Evolutionary conservation across 768 basidiomycete species (phyloP).

Genomic region (Krasilnikovozyma curviuscula): DNA sequence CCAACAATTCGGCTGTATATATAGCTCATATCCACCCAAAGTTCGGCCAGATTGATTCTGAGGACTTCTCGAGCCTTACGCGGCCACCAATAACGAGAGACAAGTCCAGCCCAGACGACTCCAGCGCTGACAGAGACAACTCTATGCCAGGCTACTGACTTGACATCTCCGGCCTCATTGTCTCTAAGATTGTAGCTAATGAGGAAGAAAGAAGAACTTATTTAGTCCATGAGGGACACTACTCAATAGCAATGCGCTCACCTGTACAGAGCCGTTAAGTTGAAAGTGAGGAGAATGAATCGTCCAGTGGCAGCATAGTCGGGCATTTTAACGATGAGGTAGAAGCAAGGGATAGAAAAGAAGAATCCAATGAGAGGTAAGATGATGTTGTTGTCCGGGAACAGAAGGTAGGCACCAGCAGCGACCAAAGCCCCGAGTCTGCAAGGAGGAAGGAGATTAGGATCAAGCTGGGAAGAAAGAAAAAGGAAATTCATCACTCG

Average conservation of each 20-base stretch:
- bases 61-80: slow-evolving; percentile 48
- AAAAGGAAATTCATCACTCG: slow-evolving; percentile 27
- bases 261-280: slow-evolving; percentile 12
- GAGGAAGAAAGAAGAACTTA: slow-evolving; percentile 19
- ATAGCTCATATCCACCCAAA: slow-evolving; percentile 76
- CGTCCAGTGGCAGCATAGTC: slow-evolving; percentile 53
- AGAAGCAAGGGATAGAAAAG: slow-evolving; percentile 85
- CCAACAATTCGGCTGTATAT: slow-evolving; percentile 80
- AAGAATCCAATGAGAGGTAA: slow-evolving; percentile 64
- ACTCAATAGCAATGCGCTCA: too few relatives aligned
- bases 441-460: background rate
- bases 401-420: slow-evolving; percentile 47
- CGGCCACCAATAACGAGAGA: slow-evolving; percentile 90
- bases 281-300: slow-evolving; percentile 28
- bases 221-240: background rate
- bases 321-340: slow-evolving; percentile 55
- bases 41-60: background rate
- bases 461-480: background rate
- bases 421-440: slow-evolving; percentile 67
- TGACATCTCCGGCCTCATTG: slow-evolving; percentile 41
- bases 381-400: slow-evolving; percentile 52
- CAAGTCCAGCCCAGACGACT: slow-evolving; percentile 70
- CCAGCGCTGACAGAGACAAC: slow-evolving; percentile 64
- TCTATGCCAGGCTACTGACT: slow-evolving; percentile 55
- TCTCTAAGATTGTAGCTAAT: slow-evolving; percentile 61